Evolutionary conservation across 2,329 filamentous ascomycete genomes (phyloP), one percentile per base, ranked within the genome.

Genomic region (Chaetothyriales sp.): DNA sequence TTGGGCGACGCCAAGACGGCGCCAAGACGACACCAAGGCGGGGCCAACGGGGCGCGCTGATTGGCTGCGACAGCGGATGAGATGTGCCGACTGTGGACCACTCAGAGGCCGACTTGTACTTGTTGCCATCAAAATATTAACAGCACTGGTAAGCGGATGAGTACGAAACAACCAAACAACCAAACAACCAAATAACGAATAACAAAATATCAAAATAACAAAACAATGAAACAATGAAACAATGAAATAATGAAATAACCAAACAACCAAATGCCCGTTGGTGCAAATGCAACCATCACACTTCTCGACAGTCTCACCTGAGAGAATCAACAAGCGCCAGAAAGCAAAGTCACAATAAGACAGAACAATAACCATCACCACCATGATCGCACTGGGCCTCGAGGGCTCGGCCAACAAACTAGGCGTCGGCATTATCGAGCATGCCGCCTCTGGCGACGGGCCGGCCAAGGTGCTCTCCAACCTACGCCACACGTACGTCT

Each of bases 371-470:
- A 37, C 13, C 8, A 2, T 13, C 29, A 37, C 20, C 47, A 67
- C 54, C 49, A 81, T 82, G 74, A 83, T 86, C 60, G 77, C 82
- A 28, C 76, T 86, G 62, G 83, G 83, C 19, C 77, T 87, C 66
- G 92, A 98, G 74, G 90, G 92, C 67, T 95, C 88, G 52, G 92
- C 92, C 70, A 98, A 98, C 76, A 98, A 98, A 71, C 81, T 98
- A 49, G 92, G 90, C 60, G 84, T 97, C 53, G 92, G 92, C 64
- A 75, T 98, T 53, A 95, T 98, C 67, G 78, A 81, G 20, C 92
- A 97, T 73, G 76, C 81, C 2, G 62, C 71, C 56, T 64, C 71
- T 71, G 25, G 75, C 54, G 66, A 69, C 63, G 69, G 72, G 54
- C 71, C 76, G 40, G 77, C 84, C 18, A 72, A 75, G 59, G 83